These are phyloP conservation scores for Mycena crocata DNA, from an alignment of 768 basidiomycete genomes.

Conservation along the genomic window DNA sequence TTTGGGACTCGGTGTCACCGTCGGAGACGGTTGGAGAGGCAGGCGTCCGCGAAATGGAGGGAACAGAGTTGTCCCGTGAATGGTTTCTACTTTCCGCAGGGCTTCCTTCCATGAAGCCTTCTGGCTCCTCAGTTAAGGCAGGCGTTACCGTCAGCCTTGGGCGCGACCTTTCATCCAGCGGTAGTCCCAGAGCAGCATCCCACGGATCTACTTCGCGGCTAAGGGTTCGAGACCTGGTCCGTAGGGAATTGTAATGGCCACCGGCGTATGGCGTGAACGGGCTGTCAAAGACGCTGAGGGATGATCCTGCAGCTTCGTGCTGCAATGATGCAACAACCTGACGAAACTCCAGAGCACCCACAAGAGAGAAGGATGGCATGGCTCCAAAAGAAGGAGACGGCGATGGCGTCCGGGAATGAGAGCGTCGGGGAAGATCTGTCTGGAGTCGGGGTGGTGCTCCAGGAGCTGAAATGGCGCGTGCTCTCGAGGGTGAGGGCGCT, in stretches of 20 bases:
- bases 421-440: conserved; percentile 53
- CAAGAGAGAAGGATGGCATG: conserved; percentile 89
- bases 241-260: conserved; percentile 73
- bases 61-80: conserved; percentile 47
- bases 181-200: conserved; percentile 63
- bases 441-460: conserved; percentile 33
- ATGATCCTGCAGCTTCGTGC: conserved; percentile 69
- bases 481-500: conserved; percentile 48
- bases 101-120: conserved; percentile 21
- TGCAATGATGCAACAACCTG: conserved; percentile 88
- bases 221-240: conserved; percentile 45
- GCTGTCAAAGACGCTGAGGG: conserved; percentile 74
- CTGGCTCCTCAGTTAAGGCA: conserved; percentile 37
- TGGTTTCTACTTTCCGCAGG: conserved; percentile 1
- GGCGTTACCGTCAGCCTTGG: conserved; percentile 41
- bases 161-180: conserved; percentile 60
- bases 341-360: conserved; percentile 96
- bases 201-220: conserved; percentile 56
- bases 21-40: conserved; percentile 57
- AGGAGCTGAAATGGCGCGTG: conserved; percentile 42
- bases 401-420: conserved; percentile 64
- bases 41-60: conserved; percentile 69
- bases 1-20: conserved; percentile 57
- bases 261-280: conserved; percentile 77
- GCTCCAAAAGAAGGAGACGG: conserved; percentile 55